Percentiles rank a stretch among this genome's conserved stretches.
Evolutionary conservation across 495 filamentous ascomycete species (phyloP).

Genomic region (Podospora tetraspora): DNA sequence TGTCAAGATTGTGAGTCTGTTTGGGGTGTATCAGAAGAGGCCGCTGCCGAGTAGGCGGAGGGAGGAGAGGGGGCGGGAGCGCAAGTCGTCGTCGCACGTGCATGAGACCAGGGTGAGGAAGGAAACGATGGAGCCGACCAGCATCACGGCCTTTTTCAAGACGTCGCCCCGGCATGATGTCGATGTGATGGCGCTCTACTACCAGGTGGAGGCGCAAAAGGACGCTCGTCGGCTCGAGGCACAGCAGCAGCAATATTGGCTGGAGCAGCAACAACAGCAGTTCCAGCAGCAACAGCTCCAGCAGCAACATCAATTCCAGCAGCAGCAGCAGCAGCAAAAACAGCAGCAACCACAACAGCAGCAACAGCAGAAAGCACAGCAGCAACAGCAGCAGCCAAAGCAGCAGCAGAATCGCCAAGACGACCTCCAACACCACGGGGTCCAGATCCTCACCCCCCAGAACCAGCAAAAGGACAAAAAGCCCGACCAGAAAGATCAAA

Average conservation of each 20-base stretch:
- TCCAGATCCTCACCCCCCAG: not conserved
- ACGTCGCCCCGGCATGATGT: not conserved
- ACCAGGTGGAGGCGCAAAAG: not conserved
- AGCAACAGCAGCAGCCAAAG: not conserved
- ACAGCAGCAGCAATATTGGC: not conserved
- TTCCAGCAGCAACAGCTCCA: not conserved
- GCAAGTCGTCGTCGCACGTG: not conserved
- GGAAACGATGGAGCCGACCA: not conserved
- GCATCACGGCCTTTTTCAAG: slow-evolving; percentile 6
- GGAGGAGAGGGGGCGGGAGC: not conserved
- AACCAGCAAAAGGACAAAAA: not conserved
- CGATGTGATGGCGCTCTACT: not conserved
- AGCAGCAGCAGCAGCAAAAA: not conserved
- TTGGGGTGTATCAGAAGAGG: not conserved
- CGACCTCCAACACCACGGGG: not conserved
- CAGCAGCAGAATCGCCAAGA: not conserved
- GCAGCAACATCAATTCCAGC: not conserved
- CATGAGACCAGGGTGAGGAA: not conserved
- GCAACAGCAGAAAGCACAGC: not conserved
- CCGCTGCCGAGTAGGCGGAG: not conserved
- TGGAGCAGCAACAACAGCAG: not conserved
- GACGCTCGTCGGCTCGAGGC: not conserved
- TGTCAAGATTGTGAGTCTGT: not conserved
- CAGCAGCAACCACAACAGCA: not conserved
- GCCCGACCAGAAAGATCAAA: not conserved